Percentiles rank a stretch among this genome's conserved stretches.
phyloP scores from a whole-genome alignment of 306 rosid species.

The Medicago lupulina region DNA sequence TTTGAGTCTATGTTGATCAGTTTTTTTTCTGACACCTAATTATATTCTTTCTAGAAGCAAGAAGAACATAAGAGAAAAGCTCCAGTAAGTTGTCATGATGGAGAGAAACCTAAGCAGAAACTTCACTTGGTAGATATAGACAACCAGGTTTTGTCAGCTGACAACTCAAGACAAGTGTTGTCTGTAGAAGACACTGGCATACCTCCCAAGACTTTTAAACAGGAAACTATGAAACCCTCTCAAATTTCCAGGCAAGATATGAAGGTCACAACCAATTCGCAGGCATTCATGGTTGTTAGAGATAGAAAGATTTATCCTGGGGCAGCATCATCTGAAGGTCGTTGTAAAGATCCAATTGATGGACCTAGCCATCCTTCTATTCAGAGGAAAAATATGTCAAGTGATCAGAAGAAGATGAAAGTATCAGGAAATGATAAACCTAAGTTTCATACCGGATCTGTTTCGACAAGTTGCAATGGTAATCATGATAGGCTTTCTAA shows the following conservation, averaged over 20 bases:
- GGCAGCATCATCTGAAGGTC: constrained; percentile 36
- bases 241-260: constrained; percentile 34
- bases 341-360: constrained; percentile 21
- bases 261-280: constrained; percentile 38
- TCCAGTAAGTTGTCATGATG: constrained; percentile 34
- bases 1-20: background rate
- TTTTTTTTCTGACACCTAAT: constrained; percentile 31
- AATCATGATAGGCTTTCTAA: constrained; percentile 25
- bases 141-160: constrained; percentile 30
- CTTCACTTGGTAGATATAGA: constrained; percentile 44
- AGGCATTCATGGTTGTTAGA: constrained; percentile 25
- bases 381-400: constrained; percentile 36
- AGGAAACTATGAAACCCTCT: constrained; percentile 38
- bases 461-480: constrained; percentile 49
- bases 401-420: too few species aligned
- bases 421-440: constrained; percentile 32
- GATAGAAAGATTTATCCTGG: constrained; percentile 36
- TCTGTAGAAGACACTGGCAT: constrained; percentile 34
- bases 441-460: constrained; percentile 37
- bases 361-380: constrained; percentile 34
- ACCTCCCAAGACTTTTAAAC: constrained; percentile 31
- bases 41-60: constrained; percentile 43
- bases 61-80: constrained; percentile 46
- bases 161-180: constrained; percentile 27
- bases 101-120: constrained; percentile 46